These are phyloP conservation scores for Rhododendron williamsianum DNA, from an alignment of 148 eudicot genomes.

Conservation along the genomic window DNA sequence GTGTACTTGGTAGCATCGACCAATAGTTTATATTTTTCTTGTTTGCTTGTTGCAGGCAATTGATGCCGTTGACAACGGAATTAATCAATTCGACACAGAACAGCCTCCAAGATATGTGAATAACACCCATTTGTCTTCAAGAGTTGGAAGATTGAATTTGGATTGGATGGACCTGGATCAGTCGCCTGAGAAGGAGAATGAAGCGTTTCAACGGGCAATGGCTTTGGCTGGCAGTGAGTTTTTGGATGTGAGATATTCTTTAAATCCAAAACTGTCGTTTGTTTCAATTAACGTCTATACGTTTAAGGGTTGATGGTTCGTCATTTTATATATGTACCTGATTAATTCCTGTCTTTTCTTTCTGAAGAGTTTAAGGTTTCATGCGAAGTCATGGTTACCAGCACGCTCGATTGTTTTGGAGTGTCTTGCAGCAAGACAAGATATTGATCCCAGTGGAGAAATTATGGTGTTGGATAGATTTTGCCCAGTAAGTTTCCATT, in stretches of 20 bases:
- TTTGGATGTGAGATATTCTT: constrained; percentile 61
- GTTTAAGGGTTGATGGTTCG: not conserved
- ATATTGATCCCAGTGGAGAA: constrained; percentile 67
- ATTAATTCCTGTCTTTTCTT: constrained; percentile 3
- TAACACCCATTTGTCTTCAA: constrained; percentile 79
- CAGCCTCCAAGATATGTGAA: constrained; percentile 68
- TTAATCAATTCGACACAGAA: constrained; percentile 67
- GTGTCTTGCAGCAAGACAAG: constrained; percentile 50
- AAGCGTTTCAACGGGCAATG: constrained; percentile 76
- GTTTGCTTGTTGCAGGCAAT: constrained; percentile 57
- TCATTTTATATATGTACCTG: not conserved
- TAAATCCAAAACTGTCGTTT: not conserved
- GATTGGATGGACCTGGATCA: constrained; percentile 93
- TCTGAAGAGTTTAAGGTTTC: constrained; percentile 51
- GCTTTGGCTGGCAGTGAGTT: constrained; percentile 75
- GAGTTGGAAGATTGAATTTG: constrained; percentile 78
- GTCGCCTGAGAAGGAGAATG: constrained; percentile 73
- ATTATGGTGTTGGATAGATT: constrained; percentile 55
- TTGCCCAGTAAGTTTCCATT: constrained; percentile 59
- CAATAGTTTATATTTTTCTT: not conserved
- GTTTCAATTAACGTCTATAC: not conserved
- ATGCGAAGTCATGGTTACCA: constrained; percentile 75
- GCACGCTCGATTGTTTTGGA: constrained; percentile 71
- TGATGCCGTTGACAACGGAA: constrained; percentile 92
- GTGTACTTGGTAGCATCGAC: not conserved